A percentile compares a stretch with the other conserved stretches of the same genome.
These are phyloP conservation scores for Colletotrichum abscissum DNA, from an alignment of 2,329 filamentous ascomycete species.

Conservation along the genomic window DNA sequence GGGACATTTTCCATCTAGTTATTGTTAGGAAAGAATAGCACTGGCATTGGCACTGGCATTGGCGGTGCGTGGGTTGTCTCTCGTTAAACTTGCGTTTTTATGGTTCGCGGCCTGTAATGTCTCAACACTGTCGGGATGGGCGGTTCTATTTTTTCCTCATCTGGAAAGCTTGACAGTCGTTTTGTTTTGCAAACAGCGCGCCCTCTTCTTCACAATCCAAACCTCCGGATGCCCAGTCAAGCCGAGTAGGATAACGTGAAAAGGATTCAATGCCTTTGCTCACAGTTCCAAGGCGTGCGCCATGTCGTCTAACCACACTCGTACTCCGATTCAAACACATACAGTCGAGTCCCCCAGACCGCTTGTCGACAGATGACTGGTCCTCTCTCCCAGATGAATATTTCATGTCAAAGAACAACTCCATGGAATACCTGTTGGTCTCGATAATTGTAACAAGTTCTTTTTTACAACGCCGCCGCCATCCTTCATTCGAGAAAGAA, in stretches of 20 bases:
- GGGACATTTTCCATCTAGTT: constrained; percentile 15
- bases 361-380: neutral
- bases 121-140: constrained; percentile 21
- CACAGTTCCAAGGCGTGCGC: neutral
- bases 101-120: constrained; percentile 30
- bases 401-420: neutral
- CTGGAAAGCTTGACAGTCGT: neutral
- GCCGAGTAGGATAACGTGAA: neutral
- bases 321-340: constrained; percentile 8
- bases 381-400: neutral
- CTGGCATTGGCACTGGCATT: constrained; percentile 18
- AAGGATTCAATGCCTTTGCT: neutral
- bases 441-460: constrained; percentile 34
- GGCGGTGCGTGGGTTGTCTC: constrained; percentile 30
- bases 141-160: constrained; percentile 23
- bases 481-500: constrained; percentile 19
- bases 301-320: constrained; percentile 6
- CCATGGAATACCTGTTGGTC: constrained; percentile 24
- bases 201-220: neutral
- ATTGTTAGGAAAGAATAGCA: constrained; percentile 8
- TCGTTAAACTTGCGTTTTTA: constrained; percentile 24
- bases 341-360: constrained; percentile 3
- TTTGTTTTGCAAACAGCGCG: constrained; percentile 31
- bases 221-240: neutral
- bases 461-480: constrained; percentile 36